A percentile compares a stretch with the other conserved stretches of the same genome.
phyloP scores from a whole-genome alignment of 2,329 filamentous ascomycete genomes.

The Dactylellina sp. region DNA sequence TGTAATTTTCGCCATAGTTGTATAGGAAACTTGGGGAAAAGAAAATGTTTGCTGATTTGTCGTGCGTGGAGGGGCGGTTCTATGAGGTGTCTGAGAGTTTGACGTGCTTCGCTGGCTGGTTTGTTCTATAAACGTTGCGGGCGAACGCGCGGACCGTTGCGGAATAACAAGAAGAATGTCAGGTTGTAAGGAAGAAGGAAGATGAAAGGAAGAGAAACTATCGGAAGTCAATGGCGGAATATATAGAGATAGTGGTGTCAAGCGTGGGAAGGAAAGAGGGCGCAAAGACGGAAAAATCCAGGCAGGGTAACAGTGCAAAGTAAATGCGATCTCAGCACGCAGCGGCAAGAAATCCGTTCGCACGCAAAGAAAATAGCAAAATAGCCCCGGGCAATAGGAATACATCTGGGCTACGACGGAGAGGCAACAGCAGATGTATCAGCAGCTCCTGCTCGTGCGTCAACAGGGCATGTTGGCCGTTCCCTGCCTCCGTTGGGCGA shows the following conservation, averaged over 20 bases:
- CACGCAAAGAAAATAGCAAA: slow-evolving; percentile 1
- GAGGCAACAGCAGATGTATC: slow-evolving; percentile 29
- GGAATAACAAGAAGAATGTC: slow-evolving; percentile 27
- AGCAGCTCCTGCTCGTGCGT: slow-evolving; percentile 50
- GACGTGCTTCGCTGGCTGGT: slow-evolving; percentile 43
- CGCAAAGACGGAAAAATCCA: slow-evolving; percentile 55
- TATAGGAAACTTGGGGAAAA: slow-evolving; percentile 15
- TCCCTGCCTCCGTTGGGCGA: background rate
- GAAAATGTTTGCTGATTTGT: slow-evolving; percentile 31
- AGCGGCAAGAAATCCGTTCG: slow-evolving; percentile 19
- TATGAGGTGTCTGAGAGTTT: slow-evolving; percentile 46
- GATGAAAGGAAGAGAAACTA: slow-evolving; percentile 19
- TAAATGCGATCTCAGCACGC: slow-evolving; percentile 20
- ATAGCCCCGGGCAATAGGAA: slow-evolving; percentile 28
- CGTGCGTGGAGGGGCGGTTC: slow-evolving; percentile 31
- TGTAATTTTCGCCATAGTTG: slow-evolving; percentile 70
- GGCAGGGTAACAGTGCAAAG: slow-evolving; percentile 39
- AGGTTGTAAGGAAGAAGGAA: slow-evolving; percentile 21
- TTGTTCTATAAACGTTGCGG: slow-evolving; percentile 40
- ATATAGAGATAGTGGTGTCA: slow-evolving; percentile 51
- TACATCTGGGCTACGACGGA: slow-evolving; percentile 25
- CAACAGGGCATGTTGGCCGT: slow-evolving; percentile 47
- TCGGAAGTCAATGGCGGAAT: slow-evolving; percentile 40
- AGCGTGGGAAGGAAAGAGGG: slow-evolving; percentile 23
- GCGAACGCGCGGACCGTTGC: slow-evolving; percentile 15